Evolutionary conservation across 108 stramenopile species (phyloP), one percentile per base, ranked within the genome.

Genomic region (Nitzschia sp.): DNA sequence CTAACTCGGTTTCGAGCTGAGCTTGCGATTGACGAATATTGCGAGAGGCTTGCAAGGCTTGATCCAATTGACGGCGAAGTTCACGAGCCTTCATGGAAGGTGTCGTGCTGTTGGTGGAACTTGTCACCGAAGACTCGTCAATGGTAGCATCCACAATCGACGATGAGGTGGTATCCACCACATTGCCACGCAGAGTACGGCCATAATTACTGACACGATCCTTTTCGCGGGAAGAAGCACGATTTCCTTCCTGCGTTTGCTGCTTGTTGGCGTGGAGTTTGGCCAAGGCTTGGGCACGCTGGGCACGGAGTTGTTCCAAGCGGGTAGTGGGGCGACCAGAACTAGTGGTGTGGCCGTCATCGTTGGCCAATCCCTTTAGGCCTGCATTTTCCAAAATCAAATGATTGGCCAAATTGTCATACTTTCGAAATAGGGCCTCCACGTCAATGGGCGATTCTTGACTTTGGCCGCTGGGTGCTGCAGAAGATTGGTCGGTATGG

Each of bases 61-160:
- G 66, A 34, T 83, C 74, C 21, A 83, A 61, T 63, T 83, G 82
- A 3, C 38, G 24, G 15, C 77, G 68, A 45, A 83, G 48, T 18
- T 78, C 74, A 15, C 77, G 76, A 2, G 82, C 82, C 58, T 78
- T 83, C 49, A 74, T 68, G 0, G 75, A 76, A 48, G 82, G 81
- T 15, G 81, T 77, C 31, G 72, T 48, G 2, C 33, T 35, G 35
- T 48, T 32, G 5, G 33, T 38, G n/a, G 56, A 58, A 3, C 28
- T 46, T 1, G 56, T 29, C 6, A 6, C 13, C 18, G 26, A 58
- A 6, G 31, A 58, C 6, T 8, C 28, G 23, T 58, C 56, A 29
- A n/a, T n/a, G 4, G 6, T 6, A 42, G 38, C 38, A 4, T 51
- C 19, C 49, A 21, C 49, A 17, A 51, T 51, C 49, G 49, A 21